These are phyloP conservation scores for Alternaria viburni DNA, from an alignment of 2,329 filamentous ascomycete species.

Conservation along the genomic window DNA sequence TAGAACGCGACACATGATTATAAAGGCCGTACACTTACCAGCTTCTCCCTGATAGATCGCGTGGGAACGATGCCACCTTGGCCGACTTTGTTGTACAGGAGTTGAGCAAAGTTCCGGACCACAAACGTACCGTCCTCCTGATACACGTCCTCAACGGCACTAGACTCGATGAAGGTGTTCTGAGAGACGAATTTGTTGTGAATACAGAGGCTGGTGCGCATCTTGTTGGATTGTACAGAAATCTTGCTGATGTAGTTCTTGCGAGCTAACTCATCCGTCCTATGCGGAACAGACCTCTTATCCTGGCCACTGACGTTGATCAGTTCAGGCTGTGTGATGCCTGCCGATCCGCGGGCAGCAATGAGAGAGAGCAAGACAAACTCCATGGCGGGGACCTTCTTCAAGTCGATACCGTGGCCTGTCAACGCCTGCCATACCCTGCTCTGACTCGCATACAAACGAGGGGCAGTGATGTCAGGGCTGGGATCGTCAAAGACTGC, in stretches of 20 bases:
- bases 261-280: constrained; percentile 62
- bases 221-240: constrained; percentile 48
- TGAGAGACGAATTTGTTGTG: constrained; percentile 58
- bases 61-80: constrained; percentile 59
- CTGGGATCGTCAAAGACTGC: constrained; percentile 38
- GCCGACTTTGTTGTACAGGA: constrained; percentile 57
- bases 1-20: constrained; percentile 8
- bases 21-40: constrained; percentile 44
- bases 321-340: constrained; percentile 65
- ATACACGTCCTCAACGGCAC: constrained; percentile 44
- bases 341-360: constrained; percentile 59
- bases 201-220: constrained; percentile 63
- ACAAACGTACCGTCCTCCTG: constrained; percentile 50
- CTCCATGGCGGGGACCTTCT: constrained; percentile 60
- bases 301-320: constrained; percentile 64
- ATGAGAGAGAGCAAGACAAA: constrained; percentile 66
- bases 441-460: constrained; percentile 58
- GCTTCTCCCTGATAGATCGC: constrained; percentile 58
- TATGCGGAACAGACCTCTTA: constrained; percentile 67
- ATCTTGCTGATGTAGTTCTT: constrained; percentile 68
- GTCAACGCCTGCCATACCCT: constrained; percentile 66
- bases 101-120: constrained; percentile 57
- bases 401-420: constrained; percentile 64
- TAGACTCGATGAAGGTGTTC: constrained; percentile 33
- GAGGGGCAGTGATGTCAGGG: constrained; percentile 27